Evolutionary conservation across 495 filamentous ascomycete genomes (phyloP), one percentile per base, ranked within the genome.

Genomic region (Cercophora sp.): DNA sequence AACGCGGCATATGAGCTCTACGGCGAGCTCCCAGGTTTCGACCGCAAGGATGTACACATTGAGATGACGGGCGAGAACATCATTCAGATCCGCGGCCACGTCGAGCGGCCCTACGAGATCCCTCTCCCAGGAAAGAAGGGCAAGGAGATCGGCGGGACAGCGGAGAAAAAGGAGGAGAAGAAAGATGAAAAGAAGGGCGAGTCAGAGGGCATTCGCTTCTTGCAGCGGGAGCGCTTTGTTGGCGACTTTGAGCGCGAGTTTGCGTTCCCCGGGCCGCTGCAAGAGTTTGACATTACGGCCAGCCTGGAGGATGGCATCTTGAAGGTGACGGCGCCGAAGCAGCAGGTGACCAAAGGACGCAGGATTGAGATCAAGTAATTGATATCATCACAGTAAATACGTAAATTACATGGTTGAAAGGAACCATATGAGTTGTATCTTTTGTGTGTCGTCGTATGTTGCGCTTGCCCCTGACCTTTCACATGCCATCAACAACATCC

Each of bases 11-110:
- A 91, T 64, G 76, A 88, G 57, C 81, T 94, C 9, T 81, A 91
- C 59, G 88, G 87, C 57, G 89, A 94, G 61, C 72, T 93, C 1
- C 88, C 89, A 0, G 89, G 89, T 27, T 74, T 88, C 36, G 78
- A 85, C 32, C 85, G 87, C 62, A 79, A 82, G 52, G 74, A 89
- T 60, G 69, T 93, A 59, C 73, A 80, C 29, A 86, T 94, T 60
- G 87, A 91, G 64, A 91, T 91, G 73, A 79, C 79, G 35, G 88
- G 91, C 60, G 68, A 75, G 9, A 74, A 84, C 24, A 88, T 83
- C 0, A 68, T 94, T 1, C 69, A 78, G 35, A 80, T 93, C 61
- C 76, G 72, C 45, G 89, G 88, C n/a, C 78, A 68, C 43, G 74
- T 74, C 13, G 82, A 86, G 50, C 75, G 76, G 31, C 60, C 68